phyloP scores from a whole-genome alignment of 257 asterid species.

The Solanum piurae region DNA sequence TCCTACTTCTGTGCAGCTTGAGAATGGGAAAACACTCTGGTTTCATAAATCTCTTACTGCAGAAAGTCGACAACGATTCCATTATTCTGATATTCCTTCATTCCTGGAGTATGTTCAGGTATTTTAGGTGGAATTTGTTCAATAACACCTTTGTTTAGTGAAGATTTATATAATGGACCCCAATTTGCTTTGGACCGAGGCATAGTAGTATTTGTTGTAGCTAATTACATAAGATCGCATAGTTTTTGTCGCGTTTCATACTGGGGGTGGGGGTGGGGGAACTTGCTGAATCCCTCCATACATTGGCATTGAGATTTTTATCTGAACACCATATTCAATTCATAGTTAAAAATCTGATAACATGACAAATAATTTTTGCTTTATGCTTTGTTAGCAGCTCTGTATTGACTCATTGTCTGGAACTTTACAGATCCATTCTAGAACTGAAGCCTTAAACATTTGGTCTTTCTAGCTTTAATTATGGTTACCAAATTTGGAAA shows the following conservation, averaged over 20 bases:
- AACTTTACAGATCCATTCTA: not conserved
- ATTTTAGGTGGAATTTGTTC: not conserved
- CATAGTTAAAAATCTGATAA: not conserved
- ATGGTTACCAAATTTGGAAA: not conserved
- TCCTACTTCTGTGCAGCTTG: constrained; percentile 39
- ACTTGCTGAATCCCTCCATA: not conserved
- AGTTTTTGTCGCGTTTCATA: not conserved
- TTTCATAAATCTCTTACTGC: constrained; percentile 57
- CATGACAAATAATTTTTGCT: not conserved
- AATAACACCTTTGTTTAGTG: not conserved
- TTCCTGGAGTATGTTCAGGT: constrained; percentile 94
- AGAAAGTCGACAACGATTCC: constrained; percentile 45
- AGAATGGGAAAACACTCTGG: constrained; percentile 94
- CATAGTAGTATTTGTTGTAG: no score
- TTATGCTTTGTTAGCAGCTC: not conserved
- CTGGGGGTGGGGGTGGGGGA: not conserved
- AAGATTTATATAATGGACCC: not conserved
- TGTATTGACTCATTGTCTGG: not conserved
- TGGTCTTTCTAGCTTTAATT: not conserved
- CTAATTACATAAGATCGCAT: no score
- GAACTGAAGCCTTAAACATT: no score
- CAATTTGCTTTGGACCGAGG: not conserved
- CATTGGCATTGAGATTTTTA: not conserved
- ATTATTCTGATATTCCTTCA: constrained; percentile 69
- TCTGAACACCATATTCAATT: not conserved